Evolutionary conservation across 1,284 basidiomycete genomes (phyloP).

Genomic region (Fomitopsis betulina): DNA sequence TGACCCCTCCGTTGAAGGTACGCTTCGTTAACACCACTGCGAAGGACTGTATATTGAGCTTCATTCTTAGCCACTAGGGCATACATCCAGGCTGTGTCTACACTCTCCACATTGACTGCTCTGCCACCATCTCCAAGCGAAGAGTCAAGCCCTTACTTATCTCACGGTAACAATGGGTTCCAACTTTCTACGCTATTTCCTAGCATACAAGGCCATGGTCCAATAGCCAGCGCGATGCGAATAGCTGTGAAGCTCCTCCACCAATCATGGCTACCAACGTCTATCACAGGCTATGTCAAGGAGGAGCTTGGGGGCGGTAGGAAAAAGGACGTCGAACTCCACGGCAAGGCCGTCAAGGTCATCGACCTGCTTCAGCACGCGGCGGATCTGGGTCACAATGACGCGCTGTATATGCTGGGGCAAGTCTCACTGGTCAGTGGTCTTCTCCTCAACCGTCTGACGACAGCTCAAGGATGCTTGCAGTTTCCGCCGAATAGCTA

Average conservation of each 20-base stretch:
- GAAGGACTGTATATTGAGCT: constrained; percentile 10
- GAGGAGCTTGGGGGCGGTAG: constrained; percentile 40
- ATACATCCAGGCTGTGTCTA: constrained; percentile 65
- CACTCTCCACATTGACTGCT: constrained; percentile 56
- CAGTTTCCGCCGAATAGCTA: constrained; percentile 70
- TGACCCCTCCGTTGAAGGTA: constrained; percentile 24
- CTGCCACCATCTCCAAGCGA: constrained; percentile 50
- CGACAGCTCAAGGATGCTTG: not conserved
- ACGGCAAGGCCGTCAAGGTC: constrained; percentile 68
- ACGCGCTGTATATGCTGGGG: constrained; percentile 71
- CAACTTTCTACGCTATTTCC: constrained; percentile 61
- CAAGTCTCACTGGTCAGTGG: constrained; percentile 65
- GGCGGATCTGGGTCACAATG: constrained; percentile 70
- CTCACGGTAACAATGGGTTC: constrained; percentile 40
- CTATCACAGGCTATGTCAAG: constrained; percentile 35
- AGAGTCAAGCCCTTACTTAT: constrained; percentile 39
- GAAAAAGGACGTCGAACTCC: constrained; percentile 57
- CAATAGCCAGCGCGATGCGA: constrained; percentile 60
- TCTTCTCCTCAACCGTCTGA: constrained; percentile 1
- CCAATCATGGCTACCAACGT: constrained; percentile 41
- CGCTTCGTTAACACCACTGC: not conserved
- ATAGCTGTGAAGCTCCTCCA: constrained; percentile 60
- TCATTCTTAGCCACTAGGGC: constrained; percentile 53
- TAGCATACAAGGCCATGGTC: constrained; percentile 66
- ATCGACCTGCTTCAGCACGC: constrained; percentile 76